Conservation (phyloP, 1,284 basidiomycete genomes). For the Trichosporon faecale region DNA sequence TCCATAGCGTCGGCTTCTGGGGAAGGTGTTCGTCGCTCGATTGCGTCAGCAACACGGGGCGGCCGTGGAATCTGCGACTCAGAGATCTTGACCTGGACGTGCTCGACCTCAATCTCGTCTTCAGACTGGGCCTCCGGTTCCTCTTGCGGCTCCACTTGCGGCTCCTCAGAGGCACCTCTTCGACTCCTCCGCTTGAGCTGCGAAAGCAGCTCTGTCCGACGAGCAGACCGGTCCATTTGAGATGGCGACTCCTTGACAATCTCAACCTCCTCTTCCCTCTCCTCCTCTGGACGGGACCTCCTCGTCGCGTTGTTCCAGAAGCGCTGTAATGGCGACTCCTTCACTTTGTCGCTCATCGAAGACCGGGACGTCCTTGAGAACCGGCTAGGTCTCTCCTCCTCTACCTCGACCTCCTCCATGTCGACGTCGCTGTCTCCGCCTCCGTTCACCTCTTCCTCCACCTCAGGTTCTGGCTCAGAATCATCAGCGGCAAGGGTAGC, state of each 20-base stretch:
- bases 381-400: not conserved
- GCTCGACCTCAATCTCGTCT: not conserved
- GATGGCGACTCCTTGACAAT: not conserved
- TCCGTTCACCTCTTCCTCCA: constrained; percentile 42
- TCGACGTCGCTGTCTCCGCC: constrained; percentile 52
- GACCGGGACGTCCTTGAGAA: not conserved
- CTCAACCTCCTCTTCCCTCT: constrained; percentile 24
- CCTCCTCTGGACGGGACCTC: constrained; percentile 10
- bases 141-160: not conserved
- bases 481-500: not conserved
- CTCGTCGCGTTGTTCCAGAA: not conserved
- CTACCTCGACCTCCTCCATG: not conserved
- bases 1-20: not conserved
- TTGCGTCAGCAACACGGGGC: not conserved
- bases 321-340: constrained; percentile 14
- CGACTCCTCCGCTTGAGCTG: not conserved
- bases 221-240: not conserved
- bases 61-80: not conserved
- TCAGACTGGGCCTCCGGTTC: not conserved
- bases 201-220: constrained; percentile 15
- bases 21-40: not conserved
- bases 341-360: not conserved
- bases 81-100: not conserved
- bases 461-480: constrained; percentile 36
- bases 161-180: not conserved